Base-by-base conservation (phyloP, 2,329 filamentous ascomycete genomes). In the Corinectria fuckeliana region DNA sequence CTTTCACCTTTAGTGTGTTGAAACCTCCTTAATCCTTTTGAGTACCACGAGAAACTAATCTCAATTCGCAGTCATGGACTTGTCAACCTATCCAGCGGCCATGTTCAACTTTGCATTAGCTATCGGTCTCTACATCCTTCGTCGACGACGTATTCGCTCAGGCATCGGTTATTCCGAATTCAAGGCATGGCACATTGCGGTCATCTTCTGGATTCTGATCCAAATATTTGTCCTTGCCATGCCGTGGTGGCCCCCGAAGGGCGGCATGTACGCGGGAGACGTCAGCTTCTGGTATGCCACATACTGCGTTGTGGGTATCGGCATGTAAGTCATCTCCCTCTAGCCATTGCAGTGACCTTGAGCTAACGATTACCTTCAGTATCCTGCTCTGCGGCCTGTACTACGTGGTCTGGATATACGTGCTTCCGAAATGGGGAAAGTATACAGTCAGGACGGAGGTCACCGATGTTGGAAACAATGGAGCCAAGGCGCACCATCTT, bases 231-330 rank as follows among this genome's bases (percentile, higher is more conserved):
- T 90, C 32, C 74, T 91, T 2, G 81, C 87, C 16, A 90, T 90
- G 81, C 89, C 89, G 0, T 92, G 89, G 89, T 89, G 87, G 64
- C 89, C 89, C 2, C 89, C 89, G 0, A 77, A 79, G 1, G 81
- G 78, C 0, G 88, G 89, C 0, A 77, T 78, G 0, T 81, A 82
- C 47, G 85, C 82, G 0, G 89, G 88, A 0, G 85, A 88, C 56
- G 88, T 91, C 4, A 88, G 84, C 53, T 92, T 92, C 74, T 92
- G 87, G 85, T 92, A 92, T 64, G 89, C 82, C 2, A 91, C 89
- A 0, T 91, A 91, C 65, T 82, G 85, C 18, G 84, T 87, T 1
- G 82, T 85, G 1, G 88, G 89, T 0, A 81, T 91, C 56, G 87
- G 74, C 21, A 82, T 90, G 84, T 88, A 78, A 81, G 85, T 83